Base-by-base conservation (phyloP, 345 rosid species). In the Ailanthus altissimus region DNA sequence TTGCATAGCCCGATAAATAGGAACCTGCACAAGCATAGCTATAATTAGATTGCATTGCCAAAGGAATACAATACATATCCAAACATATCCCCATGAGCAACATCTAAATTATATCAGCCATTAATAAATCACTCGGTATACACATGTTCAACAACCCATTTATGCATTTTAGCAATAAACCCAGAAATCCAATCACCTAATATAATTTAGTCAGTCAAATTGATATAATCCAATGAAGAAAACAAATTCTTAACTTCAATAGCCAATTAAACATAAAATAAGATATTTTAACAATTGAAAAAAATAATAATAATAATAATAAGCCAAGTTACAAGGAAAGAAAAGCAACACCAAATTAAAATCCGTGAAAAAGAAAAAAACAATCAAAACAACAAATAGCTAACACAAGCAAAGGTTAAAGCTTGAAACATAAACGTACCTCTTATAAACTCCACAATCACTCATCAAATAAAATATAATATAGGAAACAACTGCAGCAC, bases 401-500 rank as follows among this genome's bases (percentile, higher is more conserved):
- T 4, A 78, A 38, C 58, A 36, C 50, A 53, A 51, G 50, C 8
- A 46, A 73, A 38, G 56, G 70, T 26, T 43, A 72, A 72, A 76
- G 40, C 25, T 50, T 20, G 66, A 47, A 51, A 50, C 61, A 47
- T 66, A 82, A 87, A 50, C 61, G 40, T 66, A 82, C 88, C 88
- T 75, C 75, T 70, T 20, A 53, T 20, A 21, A 75, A 74, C 77
- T 73, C 76, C 64, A 58, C 45, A 67, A 76, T 80, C 71, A 79
- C 67, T 73, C 84, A 62, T 79, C 85, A 74, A 76, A 76, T 78
- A 78, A 75, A 68, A 81, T 76, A 77, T 25, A 50, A 72, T 57
- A 58, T 72, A 85, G 73, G 83, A 78, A 81, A 16, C 72, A 81
- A 73, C 81, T 76, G 68, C 38, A 79, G 72, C 83, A 81, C 72